A percentile compares a stretch with the other conserved stretches of the same genome.
phyloP scores from a whole-genome alignment of 1,284 basidiomycete species.

The Ganoderma lingzhi region DNA sequence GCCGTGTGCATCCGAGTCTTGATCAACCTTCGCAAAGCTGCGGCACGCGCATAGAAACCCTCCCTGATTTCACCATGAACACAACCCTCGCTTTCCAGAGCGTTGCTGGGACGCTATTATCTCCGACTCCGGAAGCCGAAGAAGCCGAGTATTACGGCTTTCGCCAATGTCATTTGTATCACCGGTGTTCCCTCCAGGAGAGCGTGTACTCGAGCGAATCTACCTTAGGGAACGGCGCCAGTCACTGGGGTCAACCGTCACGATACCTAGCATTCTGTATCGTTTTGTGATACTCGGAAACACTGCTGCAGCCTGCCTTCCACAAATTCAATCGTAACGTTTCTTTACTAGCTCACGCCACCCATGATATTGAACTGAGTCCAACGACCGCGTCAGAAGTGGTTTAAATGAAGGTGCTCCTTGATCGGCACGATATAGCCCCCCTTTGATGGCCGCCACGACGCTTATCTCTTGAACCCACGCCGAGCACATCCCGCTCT shows the following conservation, averaged over 20 bases:
- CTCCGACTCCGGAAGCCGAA: background rate
- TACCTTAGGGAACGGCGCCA: background rate
- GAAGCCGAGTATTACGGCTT: background rate
- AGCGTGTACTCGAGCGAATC: background rate
- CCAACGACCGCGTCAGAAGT: too few relatives aligned
- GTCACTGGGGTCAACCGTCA: background rate
- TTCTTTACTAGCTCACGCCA: background rate
- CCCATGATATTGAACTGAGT: background rate
- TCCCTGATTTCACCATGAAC: background rate
- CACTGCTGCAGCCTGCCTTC: too few relatives aligned
- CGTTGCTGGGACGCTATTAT: background rate
- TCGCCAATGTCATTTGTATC: background rate
- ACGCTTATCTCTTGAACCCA: too few relatives aligned
- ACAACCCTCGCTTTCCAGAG: background rate
- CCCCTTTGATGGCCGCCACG: too few relatives aligned
- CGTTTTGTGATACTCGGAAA: too few relatives aligned
- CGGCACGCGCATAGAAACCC: background rate
- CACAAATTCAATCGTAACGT: too few relatives aligned
- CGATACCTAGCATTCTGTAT: background rate
- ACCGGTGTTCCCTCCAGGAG: background rate
- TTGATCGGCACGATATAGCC: too few relatives aligned
- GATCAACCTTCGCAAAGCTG: conserved; percentile 10
- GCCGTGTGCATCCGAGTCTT: conserved; percentile 4
- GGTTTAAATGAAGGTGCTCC: too few relatives aligned
- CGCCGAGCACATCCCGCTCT: too few relatives aligned